Evolutionary conservation across 2,329 filamentous ascomycete species (phyloP).

Genomic region (Fusarium anthophilum): DNA sequence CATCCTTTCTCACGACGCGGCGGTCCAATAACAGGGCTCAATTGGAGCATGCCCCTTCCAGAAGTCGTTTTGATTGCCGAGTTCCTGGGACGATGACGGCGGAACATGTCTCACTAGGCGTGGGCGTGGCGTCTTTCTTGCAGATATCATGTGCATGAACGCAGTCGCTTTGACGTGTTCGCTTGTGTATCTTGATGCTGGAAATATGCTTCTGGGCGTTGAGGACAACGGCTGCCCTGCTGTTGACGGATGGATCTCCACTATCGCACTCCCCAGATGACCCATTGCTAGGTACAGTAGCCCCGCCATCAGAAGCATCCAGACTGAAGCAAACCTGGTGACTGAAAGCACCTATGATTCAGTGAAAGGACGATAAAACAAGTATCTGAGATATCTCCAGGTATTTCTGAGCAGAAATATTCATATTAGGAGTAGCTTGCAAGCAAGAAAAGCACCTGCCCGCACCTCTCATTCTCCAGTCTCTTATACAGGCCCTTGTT

Average conservation of each 20-base stretch:
- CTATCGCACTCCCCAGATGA: slow-evolving; percentile 15
- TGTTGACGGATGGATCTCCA: slow-evolving; percentile 8
- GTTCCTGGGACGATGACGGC: slow-evolving; percentile 13
- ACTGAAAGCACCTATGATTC: not conserved
- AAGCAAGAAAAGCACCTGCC: not conserved
- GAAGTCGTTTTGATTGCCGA: slow-evolving; percentile 17
- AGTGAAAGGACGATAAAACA: not conserved
- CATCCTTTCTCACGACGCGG: slow-evolving; percentile 1
- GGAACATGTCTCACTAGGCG: slow-evolving; percentile 11
- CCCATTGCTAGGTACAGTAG: not conserved
- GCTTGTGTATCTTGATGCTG: not conserved
- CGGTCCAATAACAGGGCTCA: slow-evolving; percentile 19
- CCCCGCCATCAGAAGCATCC: slow-evolving; percentile 13
- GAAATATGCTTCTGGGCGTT: not conserved
- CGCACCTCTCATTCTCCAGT: not conserved
- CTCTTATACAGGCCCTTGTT: slow-evolving; percentile 13
- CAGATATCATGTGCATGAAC: slow-evolving; percentile 27
- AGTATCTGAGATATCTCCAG: not conserved
- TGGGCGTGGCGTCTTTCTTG: not conserved
- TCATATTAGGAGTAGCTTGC: not conserved
- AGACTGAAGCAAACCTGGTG: not conserved
- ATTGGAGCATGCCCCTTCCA: slow-evolving; percentile 31
- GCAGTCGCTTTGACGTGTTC: not conserved
- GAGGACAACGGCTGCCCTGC: not conserved
- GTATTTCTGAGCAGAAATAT: not conserved